Evolutionary conservation across 1,139 yeast genomes (phyloP).

Genomic region (Torulaspora globosa): DNA sequence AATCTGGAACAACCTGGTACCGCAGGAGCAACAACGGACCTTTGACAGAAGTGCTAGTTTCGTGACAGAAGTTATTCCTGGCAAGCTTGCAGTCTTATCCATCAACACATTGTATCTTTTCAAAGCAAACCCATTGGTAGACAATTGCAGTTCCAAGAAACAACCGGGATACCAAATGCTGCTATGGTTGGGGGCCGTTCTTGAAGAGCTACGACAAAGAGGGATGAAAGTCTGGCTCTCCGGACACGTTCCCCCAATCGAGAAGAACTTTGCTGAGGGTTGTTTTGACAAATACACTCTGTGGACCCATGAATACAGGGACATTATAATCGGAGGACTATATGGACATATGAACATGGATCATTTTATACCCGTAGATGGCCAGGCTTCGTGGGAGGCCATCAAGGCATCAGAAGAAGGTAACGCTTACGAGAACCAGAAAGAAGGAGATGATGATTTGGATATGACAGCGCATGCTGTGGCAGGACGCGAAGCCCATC

Average conservation of each 20-base stretch:
- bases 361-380: conserved; percentile 75
- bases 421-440: conserved; percentile 15
- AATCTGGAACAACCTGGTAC: conserved; percentile 72
- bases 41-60: conserved; percentile 73
- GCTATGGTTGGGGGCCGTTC: conserved; percentile 71
- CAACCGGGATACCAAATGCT: conserved; percentile 78
- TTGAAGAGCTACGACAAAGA: conserved; percentile 69
- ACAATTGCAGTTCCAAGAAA: conserved; percentile 64
- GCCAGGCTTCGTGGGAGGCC: conserved; percentile 56
- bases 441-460: conserved; percentile 23
- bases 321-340: conserved; percentile 74
- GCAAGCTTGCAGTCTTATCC: conserved; percentile 69
- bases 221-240: conserved; percentile 80
- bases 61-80: conserved; percentile 72
- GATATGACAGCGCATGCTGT: conserved; percentile 30
- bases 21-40: conserved; percentile 69
- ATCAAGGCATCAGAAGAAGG: conserved; percentile 13
- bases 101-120: conserved; percentile 73
- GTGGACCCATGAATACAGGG: conserved; percentile 80
- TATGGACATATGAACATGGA: conserved; percentile 89
- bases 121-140: conserved; percentile 75
- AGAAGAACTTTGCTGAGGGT: conserved; percentile 65
- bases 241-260: conserved; percentile 86
- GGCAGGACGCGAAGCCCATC: conserved; percentile 35
- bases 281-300: conserved; percentile 70